Conservation (phyloP, 1,284 basidiomycete genomes). For the Anthracocystis panici-leucophaei region DNA sequence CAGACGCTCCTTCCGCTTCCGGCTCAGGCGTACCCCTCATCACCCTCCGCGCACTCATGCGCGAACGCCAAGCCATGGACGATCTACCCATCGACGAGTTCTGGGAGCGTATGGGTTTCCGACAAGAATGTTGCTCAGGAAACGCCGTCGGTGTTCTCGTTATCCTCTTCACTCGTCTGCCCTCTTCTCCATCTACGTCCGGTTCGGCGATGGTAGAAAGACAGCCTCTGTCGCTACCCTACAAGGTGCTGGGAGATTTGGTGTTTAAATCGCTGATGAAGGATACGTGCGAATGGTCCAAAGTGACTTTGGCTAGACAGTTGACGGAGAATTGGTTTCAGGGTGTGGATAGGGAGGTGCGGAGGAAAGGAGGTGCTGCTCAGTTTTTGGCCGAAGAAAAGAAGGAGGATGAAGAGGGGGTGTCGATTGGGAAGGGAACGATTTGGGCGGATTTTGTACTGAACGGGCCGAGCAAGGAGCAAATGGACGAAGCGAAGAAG, state of each 20-base stretch:
- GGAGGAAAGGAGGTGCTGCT: conserved; percentile 50
- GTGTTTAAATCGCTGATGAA: conserved; percentile 59
- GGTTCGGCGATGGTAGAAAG: neutral
- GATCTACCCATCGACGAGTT: conserved; percentile 60
- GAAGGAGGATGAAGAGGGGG: conserved; percentile 4
- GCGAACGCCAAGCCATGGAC: conserved; percentile 62
- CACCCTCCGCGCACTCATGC: conserved; percentile 48
- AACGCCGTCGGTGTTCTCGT: conserved; percentile 67
- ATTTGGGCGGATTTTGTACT: conserved; percentile 47
- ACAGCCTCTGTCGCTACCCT: conserved; percentile 55
- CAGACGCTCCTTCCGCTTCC: neutral
- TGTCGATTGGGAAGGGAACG: conserved; percentile 29
- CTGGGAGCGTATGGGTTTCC: conserved; percentile 67
- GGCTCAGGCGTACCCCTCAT: conserved; percentile 22
- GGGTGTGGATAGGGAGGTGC: conserved; percentile 51
- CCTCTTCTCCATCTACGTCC: neutral
- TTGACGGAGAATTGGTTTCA: conserved; percentile 55
- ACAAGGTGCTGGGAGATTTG: conserved; percentile 53
- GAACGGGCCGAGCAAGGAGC: conserved; percentile 18
- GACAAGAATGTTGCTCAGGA: conserved; percentile 67
- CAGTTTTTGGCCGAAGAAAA: conserved; percentile 4
- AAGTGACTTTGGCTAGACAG: conserved; percentile 12
- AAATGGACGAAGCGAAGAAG: conserved; percentile 27
- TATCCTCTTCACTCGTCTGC: conserved; percentile 44
- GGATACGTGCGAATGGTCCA: conserved; percentile 63